These are phyloP conservation scores for Ophiostoma himal-ulmi DNA, from an alignment of 2,329 filamentous ascomycete genomes.

Conservation along the genomic window DNA sequence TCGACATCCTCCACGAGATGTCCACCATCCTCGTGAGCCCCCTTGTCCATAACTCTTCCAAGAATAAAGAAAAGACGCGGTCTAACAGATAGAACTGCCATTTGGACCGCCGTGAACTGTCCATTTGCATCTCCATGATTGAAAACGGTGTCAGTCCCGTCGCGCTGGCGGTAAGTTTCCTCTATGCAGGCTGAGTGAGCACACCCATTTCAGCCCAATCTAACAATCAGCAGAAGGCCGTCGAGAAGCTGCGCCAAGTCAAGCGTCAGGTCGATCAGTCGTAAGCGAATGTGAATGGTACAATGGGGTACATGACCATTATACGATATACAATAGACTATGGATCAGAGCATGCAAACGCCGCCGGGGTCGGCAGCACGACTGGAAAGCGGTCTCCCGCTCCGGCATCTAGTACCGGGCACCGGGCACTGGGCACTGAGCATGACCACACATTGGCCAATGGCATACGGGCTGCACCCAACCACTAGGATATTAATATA, in stretches of 20 bases:
- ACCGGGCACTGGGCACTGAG: not conserved
- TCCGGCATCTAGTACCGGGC: not conserved
- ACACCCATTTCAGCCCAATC: not conserved
- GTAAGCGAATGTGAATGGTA: slow-evolving; percentile 27
- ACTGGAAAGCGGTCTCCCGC: not conserved
- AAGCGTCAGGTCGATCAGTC: slow-evolving; percentile 46
- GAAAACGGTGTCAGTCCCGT: slow-evolving; percentile 97
- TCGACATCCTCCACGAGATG: slow-evolving; percentile 78
- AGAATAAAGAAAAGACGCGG: not conserved
- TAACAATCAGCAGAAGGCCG: slow-evolving; percentile 44
- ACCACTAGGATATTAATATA: no score
- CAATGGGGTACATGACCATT: not conserved
- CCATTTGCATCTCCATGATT: slow-evolving; percentile 92
- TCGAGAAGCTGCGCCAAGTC: slow-evolving; percentile 46
- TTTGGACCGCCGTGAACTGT: slow-evolving; percentile 82
- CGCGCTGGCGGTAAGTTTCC: slow-evolving; percentile 70
- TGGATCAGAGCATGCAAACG: not conserved
- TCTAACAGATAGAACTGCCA: slow-evolving; percentile 68
- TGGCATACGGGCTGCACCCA: not conserved
- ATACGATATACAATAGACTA: not conserved
- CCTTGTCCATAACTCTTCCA: no score
- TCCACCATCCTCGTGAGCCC: slow-evolving; percentile 75
- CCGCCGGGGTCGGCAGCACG: not conserved
- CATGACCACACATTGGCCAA: not conserved
- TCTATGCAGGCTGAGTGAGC: not conserved